A percentile compares a stretch with the other conserved stretches of the same genome.
Conservation (phyloP, 1,139 yeast species). For the Kodamaea sp. region DNA sequence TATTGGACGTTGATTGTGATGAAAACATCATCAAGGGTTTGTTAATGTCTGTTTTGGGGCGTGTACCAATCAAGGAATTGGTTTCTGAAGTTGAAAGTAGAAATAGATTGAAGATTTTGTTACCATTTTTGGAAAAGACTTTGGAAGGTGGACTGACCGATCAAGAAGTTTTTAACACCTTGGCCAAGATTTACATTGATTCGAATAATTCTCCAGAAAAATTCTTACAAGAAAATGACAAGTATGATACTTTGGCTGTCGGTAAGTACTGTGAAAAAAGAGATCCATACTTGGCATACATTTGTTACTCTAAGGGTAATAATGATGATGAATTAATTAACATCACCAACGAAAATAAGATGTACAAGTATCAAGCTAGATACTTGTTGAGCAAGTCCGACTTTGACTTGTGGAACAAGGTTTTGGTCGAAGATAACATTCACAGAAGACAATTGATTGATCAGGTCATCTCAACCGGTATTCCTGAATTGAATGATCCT, state of each 20-base stretch:
- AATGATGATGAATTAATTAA: conserved; percentile 85
- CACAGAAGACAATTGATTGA: conserved; percentile 91
- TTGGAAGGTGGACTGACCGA: conserved; percentile 86
- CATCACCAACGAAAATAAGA: conserved; percentile 93
- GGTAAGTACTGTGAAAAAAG: conserved; percentile 99
- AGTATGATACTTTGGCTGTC: conserved; percentile 87
- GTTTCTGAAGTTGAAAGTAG: conserved; percentile 95
- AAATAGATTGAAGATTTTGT: conserved; percentile 82
- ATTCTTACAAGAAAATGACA: conserved; percentile 85
- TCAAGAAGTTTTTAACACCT: conserved; percentile 87
- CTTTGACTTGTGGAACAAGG: conserved; percentile 74
- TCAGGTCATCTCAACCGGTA: conserved; percentile 93
- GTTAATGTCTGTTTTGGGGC: conserved; percentile 83
- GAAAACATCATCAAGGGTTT: conserved; percentile 80
- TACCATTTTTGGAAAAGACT: conserved; percentile 91
- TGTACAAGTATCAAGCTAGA: conserved; percentile 98
- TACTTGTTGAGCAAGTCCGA: conserved; percentile 86
- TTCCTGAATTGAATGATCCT: conserved; percentile 92
- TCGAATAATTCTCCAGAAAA: conserved; percentile 97
- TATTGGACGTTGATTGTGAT: conserved; percentile 95
- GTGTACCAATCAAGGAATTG: conserved; percentile 86
- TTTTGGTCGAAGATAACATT: conserved; percentile 67
- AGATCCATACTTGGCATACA: conserved; percentile 96
- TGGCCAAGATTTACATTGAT: conserved; percentile 96
- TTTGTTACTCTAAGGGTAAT: conserved; percentile 92